Base-by-base conservation (phyloP, 805 yeast genomes). In the Candida pseudoglaebosa region DNA sequence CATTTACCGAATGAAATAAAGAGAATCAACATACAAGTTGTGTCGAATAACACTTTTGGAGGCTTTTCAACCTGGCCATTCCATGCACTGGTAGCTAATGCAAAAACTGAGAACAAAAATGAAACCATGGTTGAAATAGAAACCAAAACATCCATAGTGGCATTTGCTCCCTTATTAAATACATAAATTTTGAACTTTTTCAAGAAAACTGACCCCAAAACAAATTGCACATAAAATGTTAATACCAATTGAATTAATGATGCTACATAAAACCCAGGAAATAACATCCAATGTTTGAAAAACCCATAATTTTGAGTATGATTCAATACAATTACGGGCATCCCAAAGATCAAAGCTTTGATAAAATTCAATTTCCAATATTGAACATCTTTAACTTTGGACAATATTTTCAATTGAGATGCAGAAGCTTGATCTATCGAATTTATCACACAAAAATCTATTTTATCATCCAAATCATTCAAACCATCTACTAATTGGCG, bases 81-180 rank as follows among this genome's bases (percentile, higher is more conserved):
- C 54, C 73, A 48, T 14, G 78, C 64, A 29, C 78, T 69, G 24
- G 70, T 58, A 1, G 74, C 21, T 44, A 88, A 77, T 0, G 93
- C 75, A 18, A 78, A 57, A 1, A 84, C 56, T 1, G 97, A 89
- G 52, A 86, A 91, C 4, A 67, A 34, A 54, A 78, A 93, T 4
- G 96, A 86, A 16, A 84, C 78, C 35, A 82, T 62, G 0, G 96
- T 89, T 3, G 97, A 87, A 15, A 85, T 69, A 37, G 84, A 80
- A 26, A 93, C 89, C 43, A 93, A 69, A 2, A 91, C 84, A 60
- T 93, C 99, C 99, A 93, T 95, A 5, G 91, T 88, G 17, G 86
- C 80, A 40, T 56, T 60, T 17, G 42, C 51, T n/a, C 77, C 65
- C 4, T 80, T 73, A 52, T 85, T 89, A 38, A 68, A 68, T 16